Evolutionary conservation across 306 rosid genomes (phyloP), one percentile per base, ranked within the genome.

Genomic region (Spatholobus suberectus): DNA sequence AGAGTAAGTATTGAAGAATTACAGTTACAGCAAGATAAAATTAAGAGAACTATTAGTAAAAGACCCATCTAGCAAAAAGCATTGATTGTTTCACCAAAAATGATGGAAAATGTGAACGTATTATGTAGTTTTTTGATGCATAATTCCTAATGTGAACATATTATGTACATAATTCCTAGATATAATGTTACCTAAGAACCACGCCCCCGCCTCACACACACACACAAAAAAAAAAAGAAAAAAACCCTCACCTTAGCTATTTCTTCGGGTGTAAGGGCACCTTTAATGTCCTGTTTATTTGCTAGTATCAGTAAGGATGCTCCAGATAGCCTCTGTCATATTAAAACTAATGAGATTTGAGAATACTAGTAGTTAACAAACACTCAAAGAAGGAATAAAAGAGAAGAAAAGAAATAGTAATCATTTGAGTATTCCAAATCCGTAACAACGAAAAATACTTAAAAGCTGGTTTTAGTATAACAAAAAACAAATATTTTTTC

Each of bases 221-320:
- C n/a, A n/a, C n/a, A n/a, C n/a, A n/a, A n/a, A n/a, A n/a, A n/a
- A n/a, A n/a, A n/a, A n/a, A n/a, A n/a, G n/a, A 15, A 55, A 21
- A 55, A 52, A 29, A n/a, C n/a, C n/a, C 88, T 81, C 85, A 90
- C 97, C 79, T 89, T 86, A 15, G 94, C 92, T 86, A 94, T 91
- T 71, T 94, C 96, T 41, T 86, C 86, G 0, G 97, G 98, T 26
- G 88, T 43, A 77, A 94, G 92, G 70, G 92, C 91, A 17, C 97
- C 96, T 85, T 89, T 89, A 24, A 92, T 92, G 76, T 94, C 98
- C 81, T 94, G 97, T 89, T 94, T 94, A 84, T 94, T 94, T 69
- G 97, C 97, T 8, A 91, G 91, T 77, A 94, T 90, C 76, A 94
- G 84, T 73, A 94, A 86, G 29, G 97, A 94, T 29, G 95, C 71